phyloP scores from a whole-genome alignment of 2,329 filamentous ascomycete genomes.

The Colletotrichum orbiculare region DNA sequence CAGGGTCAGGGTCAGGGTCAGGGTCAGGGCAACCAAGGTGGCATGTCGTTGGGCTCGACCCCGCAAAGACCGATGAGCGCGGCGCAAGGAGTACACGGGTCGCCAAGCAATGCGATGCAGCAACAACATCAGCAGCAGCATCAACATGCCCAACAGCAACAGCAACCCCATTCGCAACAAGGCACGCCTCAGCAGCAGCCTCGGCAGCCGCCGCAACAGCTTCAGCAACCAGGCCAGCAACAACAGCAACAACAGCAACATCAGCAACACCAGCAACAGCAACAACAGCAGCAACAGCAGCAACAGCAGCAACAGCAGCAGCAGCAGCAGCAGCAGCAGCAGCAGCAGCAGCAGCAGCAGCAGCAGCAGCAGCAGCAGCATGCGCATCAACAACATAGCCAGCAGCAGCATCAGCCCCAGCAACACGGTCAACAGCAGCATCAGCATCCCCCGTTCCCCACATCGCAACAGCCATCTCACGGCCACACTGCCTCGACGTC shows the following conservation, averaged over 20 bases:
- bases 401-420: conserved; percentile 49
- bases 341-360: conserved; percentile 44
- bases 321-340: conserved; percentile 40
- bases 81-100: conserved; percentile 43
- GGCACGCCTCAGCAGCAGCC: conserved; percentile 40
- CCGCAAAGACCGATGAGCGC: conserved; percentile 45
- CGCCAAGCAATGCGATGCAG: conserved; percentile 47
- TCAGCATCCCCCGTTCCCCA: conserved; percentile 47
- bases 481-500: conserved; percentile 46
- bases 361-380: too few relatives aligned
- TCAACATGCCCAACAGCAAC: conserved; percentile 40
- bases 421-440: conserved; percentile 42
- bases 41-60: conserved; percentile 42
- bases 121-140: conserved; percentile 45
- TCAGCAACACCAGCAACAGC: conserved; percentile 42
- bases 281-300: conserved; percentile 43
- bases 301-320: conserved; percentile 45
- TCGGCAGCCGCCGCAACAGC: conserved; percentile 49
- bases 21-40: conserved; percentile 41
- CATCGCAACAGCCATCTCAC: conserved; percentile 47
- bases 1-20: conserved; percentile 41
- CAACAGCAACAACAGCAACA: conserved; percentile 45
- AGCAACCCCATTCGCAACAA: conserved; percentile 40
- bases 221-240: conserved; percentile 46
- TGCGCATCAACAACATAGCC: conserved; percentile 48